Evolutionary conservation across 441 rosid genomes (phyloP).

Genomic region (Monsonia emarginata): DNA sequence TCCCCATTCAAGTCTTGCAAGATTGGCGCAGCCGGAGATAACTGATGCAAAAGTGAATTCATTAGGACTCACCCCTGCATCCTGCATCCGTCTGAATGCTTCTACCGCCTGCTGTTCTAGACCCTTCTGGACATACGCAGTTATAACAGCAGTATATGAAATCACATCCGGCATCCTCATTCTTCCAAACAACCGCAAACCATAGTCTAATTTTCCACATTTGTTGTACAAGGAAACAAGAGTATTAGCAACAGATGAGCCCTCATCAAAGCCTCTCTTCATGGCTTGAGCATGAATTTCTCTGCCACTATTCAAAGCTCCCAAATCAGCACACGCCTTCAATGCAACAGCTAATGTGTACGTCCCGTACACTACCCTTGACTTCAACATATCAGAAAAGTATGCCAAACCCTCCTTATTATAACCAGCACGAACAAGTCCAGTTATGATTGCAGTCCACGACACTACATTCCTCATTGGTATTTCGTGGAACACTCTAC

Average conservation of each 20-base stretch:
- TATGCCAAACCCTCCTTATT: conserved; percentile 42
- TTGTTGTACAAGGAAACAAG: conserved; percentile 64
- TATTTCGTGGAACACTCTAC: conserved; percentile 55
- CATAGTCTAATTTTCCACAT: conserved; percentile 63
- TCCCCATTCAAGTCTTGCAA: conserved; percentile 61
- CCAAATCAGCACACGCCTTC: conserved; percentile 67
- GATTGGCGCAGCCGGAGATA: conserved; percentile 51
- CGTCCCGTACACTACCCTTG: conserved; percentile 38
- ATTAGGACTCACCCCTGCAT: conserved; percentile 45
- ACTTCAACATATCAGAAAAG: conserved; percentile 60
- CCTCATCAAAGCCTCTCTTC: conserved; percentile 43
- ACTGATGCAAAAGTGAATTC: conserved; percentile 63
- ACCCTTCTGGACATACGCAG: conserved; percentile 44
- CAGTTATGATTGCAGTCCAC: conserved; percentile 78
- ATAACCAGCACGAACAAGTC: conserved; percentile 55
- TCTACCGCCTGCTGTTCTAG: conserved; percentile 45
- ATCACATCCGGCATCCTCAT: conserved; percentile 62
- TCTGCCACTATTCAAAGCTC: conserved; percentile 47
- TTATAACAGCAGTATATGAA: conserved; percentile 70
- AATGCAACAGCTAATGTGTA: conserved; percentile 52
- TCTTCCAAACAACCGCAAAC: conserved; percentile 44
- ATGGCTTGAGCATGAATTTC: conserved; percentile 62
- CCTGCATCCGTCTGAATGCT: conserved; percentile 48
- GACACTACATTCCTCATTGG: conserved; percentile 55
- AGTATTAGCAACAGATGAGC: conserved; percentile 59